Conservation (phyloP, 768 basidiomycete genomes). For the Russula lepida region DNA sequence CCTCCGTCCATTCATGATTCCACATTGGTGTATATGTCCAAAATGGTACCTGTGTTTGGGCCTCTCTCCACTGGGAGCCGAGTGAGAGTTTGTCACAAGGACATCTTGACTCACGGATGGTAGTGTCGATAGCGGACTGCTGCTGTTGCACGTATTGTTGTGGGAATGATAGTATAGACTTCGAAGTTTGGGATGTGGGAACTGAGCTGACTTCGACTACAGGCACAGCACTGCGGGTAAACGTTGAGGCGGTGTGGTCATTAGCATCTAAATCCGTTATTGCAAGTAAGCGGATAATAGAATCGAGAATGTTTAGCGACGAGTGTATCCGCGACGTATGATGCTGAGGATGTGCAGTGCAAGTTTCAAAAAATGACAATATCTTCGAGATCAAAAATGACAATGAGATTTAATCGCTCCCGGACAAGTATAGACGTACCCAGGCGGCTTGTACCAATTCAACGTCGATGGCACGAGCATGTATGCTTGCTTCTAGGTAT, state of each 20-base stretch:
- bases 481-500: slow-evolving; percentile 62
- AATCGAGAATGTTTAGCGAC: slow-evolving; percentile 54
- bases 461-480: slow-evolving; percentile 64
- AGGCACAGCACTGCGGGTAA: slow-evolving; percentile 12
- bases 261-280: slow-evolving; percentile 52
- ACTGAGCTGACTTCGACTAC: not conserved
- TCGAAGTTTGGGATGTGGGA: not conserved
- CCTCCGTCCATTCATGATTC: slow-evolving; percentile 46
- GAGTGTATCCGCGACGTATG: slow-evolving; percentile 48
- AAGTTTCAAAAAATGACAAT: slow-evolving; percentile 63
- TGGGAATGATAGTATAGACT: not conserved
- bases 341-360: slow-evolving; percentile 57
- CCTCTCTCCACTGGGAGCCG: slow-evolving; percentile 41
- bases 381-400: slow-evolving; percentile 35
- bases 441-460: slow-evolving; percentile 68
- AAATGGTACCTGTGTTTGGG: slow-evolving; percentile 46
- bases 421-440: slow-evolving; percentile 35
- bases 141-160: not conserved
- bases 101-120: slow-evolving; percentile 25
- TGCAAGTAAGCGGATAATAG: slow-evolving; percentile 53
- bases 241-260: slow-evolving; percentile 29
- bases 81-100: slow-evolving; percentile 45
- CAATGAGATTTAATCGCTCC: not conserved
- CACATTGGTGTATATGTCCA: slow-evolving; percentile 63
- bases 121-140: not conserved